Base-by-base conservation (phyloP, 495 filamentous ascomycete genomes). In the Tuber indicum region DNA sequence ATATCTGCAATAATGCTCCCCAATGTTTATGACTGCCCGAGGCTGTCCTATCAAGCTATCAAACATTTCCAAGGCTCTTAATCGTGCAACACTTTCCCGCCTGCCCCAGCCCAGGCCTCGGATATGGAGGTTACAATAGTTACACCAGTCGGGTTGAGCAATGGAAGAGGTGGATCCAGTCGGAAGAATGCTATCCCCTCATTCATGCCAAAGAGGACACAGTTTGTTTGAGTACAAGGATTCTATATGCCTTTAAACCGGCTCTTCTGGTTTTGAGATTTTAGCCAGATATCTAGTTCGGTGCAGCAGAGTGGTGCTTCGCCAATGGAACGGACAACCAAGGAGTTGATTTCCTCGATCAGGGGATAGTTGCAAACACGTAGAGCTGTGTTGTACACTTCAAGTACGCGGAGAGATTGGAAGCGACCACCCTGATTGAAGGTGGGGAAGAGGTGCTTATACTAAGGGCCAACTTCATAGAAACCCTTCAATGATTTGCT, bases 271-370 rank as follows among this genome's bases (percentile, higher is more conserved):
- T 94, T 14, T 85, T 99, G 77, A 88, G 93, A 74, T 99, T 97
- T 83, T 92, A 94, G 87, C 96, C 96, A 3, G 92, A 95, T 83
- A 90, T 98, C 78, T 99, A 96, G 96, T 95, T 92, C 79, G 94
- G 97, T 71, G 96, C 94, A 3, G 92, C 94, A 19, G 92, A 97
- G 75, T 99, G 94, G 87, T 97, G 94, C 85, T 92, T 94, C 82
- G 86, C 90, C 72, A 94, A 97, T 82, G 89, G 89, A 73, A 84
- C 90, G 85, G 91, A 91, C 75, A 89, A 92, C 2, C 79, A 84
- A 45, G 88, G 87, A 43, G 81, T 87, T 49, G 86, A 88, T 23
- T 94, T 98, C 79, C 87, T 99, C 66, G 87, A 88, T 62, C 88
- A 94, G 75, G 96, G 96, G 42, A 89, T 95, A 74, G 87, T 90